phyloP scores from a whole-genome alignment of 1,284 basidiomycete genomes.

The Cryptococcus wingfieldii region DNA sequence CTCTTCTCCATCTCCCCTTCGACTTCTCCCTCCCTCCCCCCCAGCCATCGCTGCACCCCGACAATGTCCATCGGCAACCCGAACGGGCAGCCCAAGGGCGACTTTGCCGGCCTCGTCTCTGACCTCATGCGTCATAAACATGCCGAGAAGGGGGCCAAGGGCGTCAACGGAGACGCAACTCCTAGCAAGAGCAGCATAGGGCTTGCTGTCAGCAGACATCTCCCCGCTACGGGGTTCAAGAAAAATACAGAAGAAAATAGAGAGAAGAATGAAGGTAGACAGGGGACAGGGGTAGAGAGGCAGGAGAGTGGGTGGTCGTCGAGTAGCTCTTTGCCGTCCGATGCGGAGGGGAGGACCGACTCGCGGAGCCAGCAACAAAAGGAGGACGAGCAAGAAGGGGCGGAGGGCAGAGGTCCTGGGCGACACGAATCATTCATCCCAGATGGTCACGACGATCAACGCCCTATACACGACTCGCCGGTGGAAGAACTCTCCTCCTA shows the following conservation, averaged over 20 bases:
- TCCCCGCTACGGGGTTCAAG: constrained; percentile 31
- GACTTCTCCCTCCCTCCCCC: too few species aligned
- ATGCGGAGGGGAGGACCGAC: constrained; percentile 15
- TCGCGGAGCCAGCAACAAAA: constrained; percentile 8
- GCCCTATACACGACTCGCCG: constrained; percentile 18
- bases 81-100: neutral
- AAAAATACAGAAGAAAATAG: constrained; percentile 28
- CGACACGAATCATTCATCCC: constrained; percentile 24
- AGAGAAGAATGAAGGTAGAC: constrained; percentile 15
- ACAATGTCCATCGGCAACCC: too few species aligned
- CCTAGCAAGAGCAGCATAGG: neutral
- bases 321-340: constrained; percentile 26
- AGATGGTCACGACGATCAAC: neutral
- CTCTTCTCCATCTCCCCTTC: too few species aligned
- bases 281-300: neutral
- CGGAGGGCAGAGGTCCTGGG: constrained; percentile 29
- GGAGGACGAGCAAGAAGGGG: constrained; percentile 28
- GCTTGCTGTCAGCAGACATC: constrained; percentile 16
- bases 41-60: too few species aligned
- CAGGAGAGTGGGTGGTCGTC: constrained; percentile 15
- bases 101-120: constrained; percentile 11
- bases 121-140: constrained; percentile 9
- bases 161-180: neutral
- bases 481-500: constrained; percentile 1
- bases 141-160: neutral